Percentiles rank a stretch among this genome's conserved stretches.
phyloP scores from a whole-genome alignment of 805 yeast genomes.

The Ogataea kodamae region DNA sequence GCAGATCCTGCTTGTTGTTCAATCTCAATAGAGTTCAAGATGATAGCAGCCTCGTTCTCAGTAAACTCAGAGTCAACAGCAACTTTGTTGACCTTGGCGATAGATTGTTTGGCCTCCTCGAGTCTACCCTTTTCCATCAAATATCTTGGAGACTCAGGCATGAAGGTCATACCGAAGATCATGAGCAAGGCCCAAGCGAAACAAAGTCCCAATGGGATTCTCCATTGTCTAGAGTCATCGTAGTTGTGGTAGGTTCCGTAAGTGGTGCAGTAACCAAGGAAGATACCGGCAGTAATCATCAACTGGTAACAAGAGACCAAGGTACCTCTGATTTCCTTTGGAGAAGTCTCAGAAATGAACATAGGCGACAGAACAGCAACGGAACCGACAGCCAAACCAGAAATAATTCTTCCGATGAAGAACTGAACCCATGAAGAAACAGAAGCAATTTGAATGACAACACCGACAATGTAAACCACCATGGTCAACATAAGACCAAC shows the following conservation, averaged over 20 bases:
- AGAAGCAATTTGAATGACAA: slow-evolving; percentile 58
- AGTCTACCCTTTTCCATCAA: slow-evolving; percentile 47
- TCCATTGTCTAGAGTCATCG: slow-evolving; percentile 56
- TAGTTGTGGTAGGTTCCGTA: slow-evolving; percentile 56
- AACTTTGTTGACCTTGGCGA: slow-evolving; percentile 58
- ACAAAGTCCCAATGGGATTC: slow-evolving; percentile 55
- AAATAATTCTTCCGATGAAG: slow-evolving; percentile 56
- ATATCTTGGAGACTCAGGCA: slow-evolving; percentile 72
- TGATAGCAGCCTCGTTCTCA: slow-evolving; percentile 48
- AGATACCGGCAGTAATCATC: slow-evolving; percentile 67
- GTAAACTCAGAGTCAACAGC: slow-evolving; percentile 52
- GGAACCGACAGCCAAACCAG: slow-evolving; percentile 56
- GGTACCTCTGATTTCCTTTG: slow-evolving; percentile 68
- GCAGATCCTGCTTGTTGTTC: slow-evolving; percentile 64
- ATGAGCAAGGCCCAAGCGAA: slow-evolving; percentile 51
- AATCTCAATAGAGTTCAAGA: slow-evolving; percentile 58
- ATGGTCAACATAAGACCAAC: slow-evolving; percentile 50
- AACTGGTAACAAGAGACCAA: slow-evolving; percentile 68
- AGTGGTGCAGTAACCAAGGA: slow-evolving; percentile 64
- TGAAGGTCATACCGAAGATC: slow-evolving; percentile 48
- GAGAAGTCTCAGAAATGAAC: slow-evolving; percentile 67
- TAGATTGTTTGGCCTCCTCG: slow-evolving; percentile 52
- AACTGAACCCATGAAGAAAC: slow-evolving; percentile 56
- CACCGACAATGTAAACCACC: slow-evolving; percentile 58
- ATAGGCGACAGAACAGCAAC: slow-evolving; percentile 52